phyloP scores from a whole-genome alignment of 1,284 basidiomycete species.

The Irpex sp. region DNA sequence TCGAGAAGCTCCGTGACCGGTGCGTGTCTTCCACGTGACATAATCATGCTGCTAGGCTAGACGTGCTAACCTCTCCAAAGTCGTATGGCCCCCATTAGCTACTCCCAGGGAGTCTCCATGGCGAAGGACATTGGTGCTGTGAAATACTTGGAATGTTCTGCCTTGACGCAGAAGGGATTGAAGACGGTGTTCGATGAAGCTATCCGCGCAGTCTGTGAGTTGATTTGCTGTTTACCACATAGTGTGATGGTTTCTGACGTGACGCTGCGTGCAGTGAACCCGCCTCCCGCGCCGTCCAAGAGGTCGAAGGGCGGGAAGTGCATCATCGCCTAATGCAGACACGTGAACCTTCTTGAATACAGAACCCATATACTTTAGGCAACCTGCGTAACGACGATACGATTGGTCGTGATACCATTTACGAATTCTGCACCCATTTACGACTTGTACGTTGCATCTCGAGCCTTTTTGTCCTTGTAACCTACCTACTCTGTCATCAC shows the following conservation, averaged over 20 bases:
- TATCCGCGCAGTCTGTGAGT: constrained; percentile 87
- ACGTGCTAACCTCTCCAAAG: constrained; percentile 35
- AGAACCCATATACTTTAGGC: constrained; percentile 11
- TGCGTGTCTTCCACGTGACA: constrained; percentile 30
- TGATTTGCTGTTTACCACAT: constrained; percentile 7
- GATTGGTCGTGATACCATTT: constrained; percentile 27
- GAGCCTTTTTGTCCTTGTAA: constrained; percentile 8
- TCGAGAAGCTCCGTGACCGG: constrained; percentile 92
- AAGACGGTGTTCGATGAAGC: constrained; percentile 98
- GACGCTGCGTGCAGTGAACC: constrained; percentile 60
- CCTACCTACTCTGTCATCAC: neutral
- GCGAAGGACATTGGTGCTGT: constrained; percentile 93
- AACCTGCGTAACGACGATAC: constrained; percentile 20
- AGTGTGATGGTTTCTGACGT: constrained; percentile 7
- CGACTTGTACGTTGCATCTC: constrained; percentile 25
- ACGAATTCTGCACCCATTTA: constrained; percentile 31
- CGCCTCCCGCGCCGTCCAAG: constrained; percentile 54
- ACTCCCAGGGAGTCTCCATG: constrained; percentile 89
- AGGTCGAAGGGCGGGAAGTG: constrained; percentile 47
- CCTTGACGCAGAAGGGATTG: constrained; percentile 95
- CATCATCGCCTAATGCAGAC: constrained; percentile 61
- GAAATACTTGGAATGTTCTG: constrained; percentile 97
- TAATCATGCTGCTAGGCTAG: neutral
- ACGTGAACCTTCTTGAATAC: constrained; percentile 9
- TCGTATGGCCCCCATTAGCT: constrained; percentile 92